These are phyloP conservation scores for Candida corydali DNA, from an alignment of 805 yeast species.

Conservation along the genomic window DNA sequence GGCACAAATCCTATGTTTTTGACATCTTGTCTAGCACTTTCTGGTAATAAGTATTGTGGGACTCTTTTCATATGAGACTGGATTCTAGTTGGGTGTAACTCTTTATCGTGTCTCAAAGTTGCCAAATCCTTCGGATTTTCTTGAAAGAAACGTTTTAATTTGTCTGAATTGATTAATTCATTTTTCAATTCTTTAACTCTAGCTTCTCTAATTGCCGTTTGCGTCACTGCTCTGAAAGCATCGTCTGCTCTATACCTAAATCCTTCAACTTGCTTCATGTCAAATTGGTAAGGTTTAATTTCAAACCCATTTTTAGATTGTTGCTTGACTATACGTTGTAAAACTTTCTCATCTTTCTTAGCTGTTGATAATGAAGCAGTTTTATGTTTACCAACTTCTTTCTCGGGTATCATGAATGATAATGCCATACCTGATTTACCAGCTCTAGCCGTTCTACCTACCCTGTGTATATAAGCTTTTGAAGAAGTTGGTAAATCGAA, in stretches of 20 bases:
- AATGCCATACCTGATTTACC: constrained; percentile 93
- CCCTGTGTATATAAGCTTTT: constrained; percentile 84
- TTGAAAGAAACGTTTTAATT: constrained; percentile 89
- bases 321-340: constrained; percentile 69
- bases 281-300: constrained; percentile 83
- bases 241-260: constrained; percentile 96
- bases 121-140: constrained; percentile 94
- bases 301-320: constrained; percentile 73
- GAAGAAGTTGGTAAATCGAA: constrained; percentile 91
- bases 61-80: constrained; percentile 87
- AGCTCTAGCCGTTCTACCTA: constrained; percentile 91
- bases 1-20: constrained; percentile 69
- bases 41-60: constrained; percentile 88
- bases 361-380: constrained; percentile 68
- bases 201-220: constrained; percentile 87
- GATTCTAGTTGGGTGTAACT: constrained; percentile 73
- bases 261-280: constrained; percentile 87
- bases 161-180: constrained; percentile 84
- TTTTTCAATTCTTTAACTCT: constrained; percentile 82
- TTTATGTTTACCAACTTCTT: constrained; percentile 86
- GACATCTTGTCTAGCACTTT: constrained; percentile 55
- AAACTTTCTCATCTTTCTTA: constrained; percentile 80
- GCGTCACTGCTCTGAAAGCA: constrained; percentile 92
- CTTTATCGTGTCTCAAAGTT: constrained; percentile 87
- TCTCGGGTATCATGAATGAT: constrained; percentile 81